Base-by-base conservation (phyloP, 1,284 basidiomycete genomes). In the Rhodotorula sp. region DNA sequence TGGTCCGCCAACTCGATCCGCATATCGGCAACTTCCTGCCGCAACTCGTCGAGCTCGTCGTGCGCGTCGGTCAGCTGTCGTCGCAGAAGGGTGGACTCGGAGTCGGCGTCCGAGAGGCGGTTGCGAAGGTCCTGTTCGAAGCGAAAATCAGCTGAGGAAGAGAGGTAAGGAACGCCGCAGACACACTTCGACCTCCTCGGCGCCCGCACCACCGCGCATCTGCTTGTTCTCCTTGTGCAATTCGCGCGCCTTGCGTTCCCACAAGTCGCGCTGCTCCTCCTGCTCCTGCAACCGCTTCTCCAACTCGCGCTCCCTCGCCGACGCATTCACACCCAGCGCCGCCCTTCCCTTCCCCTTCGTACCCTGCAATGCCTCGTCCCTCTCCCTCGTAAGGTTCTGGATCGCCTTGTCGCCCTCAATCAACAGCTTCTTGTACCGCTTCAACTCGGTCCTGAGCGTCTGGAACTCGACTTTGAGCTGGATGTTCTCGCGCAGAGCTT, bases 381-480 rank as follows among this genome's bases (percentile, higher is more conserved):
- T 70, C 64, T 84, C 84, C 9, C 83, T 83, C 52, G 86, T 86
- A 73, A 90, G 86, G n/a, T 85, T 81, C 65, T 91, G 89, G 44
- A 94, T 82, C 69, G 91, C 90, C 57, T 86, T 85, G 78, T 94
- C 89, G 28, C 91, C 86, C 76, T 94, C 91, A 30, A 92, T 81
- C 2, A 94, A 85, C 37, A 93, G 86, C 80, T 94, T 93, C 81
- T 93, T 92, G 70, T 92, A 85, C 79, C 90, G 91, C 84, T 96
- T 96, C 77, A 94, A 86, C 81, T 96, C 94, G 81, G 91, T 87
- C n/a, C 90, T 87, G 2, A 91, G 86, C 73, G 92, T 89, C 76
- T 94, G 90, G 18, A 94, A 91, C 79, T 94, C 92, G 76, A 94
- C 89, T 73, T 95, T 95, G 79, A 96, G 87, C 75, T 89, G 89